These are phyloP conservation scores for Candida tunisiensis DNA, from an alignment of 1,139 yeast species.

Conservation along the genomic window DNA sequence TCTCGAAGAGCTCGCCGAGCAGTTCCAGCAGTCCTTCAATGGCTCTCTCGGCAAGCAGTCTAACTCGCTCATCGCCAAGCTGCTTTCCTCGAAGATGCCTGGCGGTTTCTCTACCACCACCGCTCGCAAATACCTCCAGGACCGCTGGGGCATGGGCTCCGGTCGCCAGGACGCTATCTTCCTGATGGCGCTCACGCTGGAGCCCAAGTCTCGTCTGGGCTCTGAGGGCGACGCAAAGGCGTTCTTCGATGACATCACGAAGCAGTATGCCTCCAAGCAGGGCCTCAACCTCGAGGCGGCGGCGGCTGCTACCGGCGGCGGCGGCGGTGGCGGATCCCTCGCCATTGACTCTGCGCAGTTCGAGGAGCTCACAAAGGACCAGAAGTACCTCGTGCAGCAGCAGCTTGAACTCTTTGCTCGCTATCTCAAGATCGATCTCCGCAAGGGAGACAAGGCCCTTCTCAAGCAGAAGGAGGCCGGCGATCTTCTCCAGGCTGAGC, in stretches of 20 bases:
- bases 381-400: constrained; percentile 78
- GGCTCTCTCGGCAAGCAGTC: constrained; percentile 93
- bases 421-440: constrained; percentile 82
- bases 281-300: constrained; percentile 68
- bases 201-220: constrained; percentile 80
- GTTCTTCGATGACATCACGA: constrained; percentile 66
- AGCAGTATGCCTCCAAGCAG: constrained; percentile 68
- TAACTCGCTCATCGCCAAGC: constrained; percentile 70
- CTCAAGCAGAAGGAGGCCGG: constrained; percentile 83
- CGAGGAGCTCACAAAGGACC: constrained; percentile 85
- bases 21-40: constrained; percentile 75
- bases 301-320: constrained; percentile 33
- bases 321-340: constrained; percentile 58
- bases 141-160: constrained; percentile 79
- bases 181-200: constrained; percentile 68
- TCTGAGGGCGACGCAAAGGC: constrained; percentile 81
- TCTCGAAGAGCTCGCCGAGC: constrained; percentile 85
- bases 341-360: constrained; percentile 92
- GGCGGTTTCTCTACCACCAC: constrained; percentile 92
- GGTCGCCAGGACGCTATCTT: constrained; percentile 92
- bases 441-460: constrained; percentile 76
- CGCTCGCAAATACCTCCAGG: constrained; percentile 81
- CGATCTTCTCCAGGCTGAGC: constrained; percentile 65
- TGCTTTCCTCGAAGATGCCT: constrained; percentile 95
- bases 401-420: constrained; percentile 92